Conservation (phyloP, 305 asterid species). For the Rubia balearica region DNA sequence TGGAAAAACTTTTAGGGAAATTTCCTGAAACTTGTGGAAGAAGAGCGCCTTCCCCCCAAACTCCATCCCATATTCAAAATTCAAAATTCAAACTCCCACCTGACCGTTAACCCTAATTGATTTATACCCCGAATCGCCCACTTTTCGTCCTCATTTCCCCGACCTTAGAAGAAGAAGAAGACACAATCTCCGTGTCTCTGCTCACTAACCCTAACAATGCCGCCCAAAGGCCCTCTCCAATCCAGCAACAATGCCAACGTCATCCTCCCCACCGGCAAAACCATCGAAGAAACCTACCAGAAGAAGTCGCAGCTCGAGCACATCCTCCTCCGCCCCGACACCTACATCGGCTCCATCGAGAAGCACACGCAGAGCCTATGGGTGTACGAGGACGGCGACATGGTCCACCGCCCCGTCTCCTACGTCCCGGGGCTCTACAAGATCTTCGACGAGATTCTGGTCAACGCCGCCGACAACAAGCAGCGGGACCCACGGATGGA, state of each 20-base stretch:
- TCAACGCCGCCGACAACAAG: constrained; percentile 87
- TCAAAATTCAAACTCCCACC: constrained; percentile 30
- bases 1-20: not conserved
- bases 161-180: not conserved
- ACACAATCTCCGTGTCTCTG: constrained; percentile 56
- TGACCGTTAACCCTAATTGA: constrained; percentile 23
- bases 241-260: constrained; percentile 78
- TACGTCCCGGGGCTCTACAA: constrained; percentile 91
- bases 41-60: constrained; percentile 12
- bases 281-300: constrained; percentile 89
- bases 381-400: constrained; percentile 57
- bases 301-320: constrained; percentile 93
- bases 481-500: constrained; percentile 87
- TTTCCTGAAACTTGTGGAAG: not conserved
- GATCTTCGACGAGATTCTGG: constrained; percentile 86
- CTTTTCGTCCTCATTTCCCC: constrained; percentile 15
- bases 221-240: constrained; percentile 63
- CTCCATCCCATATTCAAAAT: constrained; percentile 24
- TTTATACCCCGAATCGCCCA: not conserved
- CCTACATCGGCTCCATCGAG: constrained; percentile 87
- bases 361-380: constrained; percentile 68
- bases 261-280: constrained; percentile 32
- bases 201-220: constrained; percentile 34
- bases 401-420: constrained; percentile 51
- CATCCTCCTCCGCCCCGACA: constrained; percentile 94